These are phyloP conservation scores for Sordariomycetes sp. DNA, from an alignment of 2,329 filamentous ascomycete genomes.

Conservation along the genomic window DNA sequence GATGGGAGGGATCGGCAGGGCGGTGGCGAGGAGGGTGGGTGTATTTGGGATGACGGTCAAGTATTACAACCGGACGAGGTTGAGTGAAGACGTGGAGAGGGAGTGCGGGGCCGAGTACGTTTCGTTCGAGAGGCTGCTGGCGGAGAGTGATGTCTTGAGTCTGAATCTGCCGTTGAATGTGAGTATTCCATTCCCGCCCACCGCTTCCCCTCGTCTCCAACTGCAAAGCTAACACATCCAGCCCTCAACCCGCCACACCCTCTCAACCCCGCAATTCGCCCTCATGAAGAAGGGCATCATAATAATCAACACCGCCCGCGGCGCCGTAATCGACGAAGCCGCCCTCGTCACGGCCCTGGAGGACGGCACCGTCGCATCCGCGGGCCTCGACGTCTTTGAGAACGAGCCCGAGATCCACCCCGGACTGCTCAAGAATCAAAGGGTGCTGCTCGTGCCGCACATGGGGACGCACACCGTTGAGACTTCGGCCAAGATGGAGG, in stretches of 20 bases:
- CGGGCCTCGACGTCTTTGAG: constrained; percentile 72
- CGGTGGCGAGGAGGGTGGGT: constrained; percentile 59
- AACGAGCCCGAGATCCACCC: constrained; percentile 67
- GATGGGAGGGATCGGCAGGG: constrained; percentile 76
- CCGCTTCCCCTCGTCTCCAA: neutral
- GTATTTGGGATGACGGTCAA: constrained; percentile 64
- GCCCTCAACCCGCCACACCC: constrained; percentile 56
- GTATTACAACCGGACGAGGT: constrained; percentile 58
- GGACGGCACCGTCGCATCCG: constrained; percentile 54
- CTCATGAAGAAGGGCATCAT: constrained; percentile 69
- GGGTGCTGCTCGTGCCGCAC: constrained; percentile 66
- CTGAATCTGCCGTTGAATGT: constrained; percentile 74
- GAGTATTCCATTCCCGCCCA: constrained; percentile 18
- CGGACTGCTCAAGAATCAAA: constrained; percentile 54
- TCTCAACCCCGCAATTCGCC: constrained; percentile 55
- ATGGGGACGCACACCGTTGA: constrained; percentile 75
- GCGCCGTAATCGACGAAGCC: constrained; percentile 69
- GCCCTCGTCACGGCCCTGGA: constrained; percentile 64
- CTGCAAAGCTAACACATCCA: constrained; percentile 18
- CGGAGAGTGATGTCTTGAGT: constrained; percentile 61
- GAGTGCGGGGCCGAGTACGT: constrained; percentile 52
- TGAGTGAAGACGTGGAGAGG: constrained; percentile 38
- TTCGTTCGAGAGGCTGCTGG: constrained; percentile 58
- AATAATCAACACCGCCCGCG: constrained; percentile 72
- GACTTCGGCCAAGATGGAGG: constrained; percentile 56